Evolutionary conservation across 805 yeast genomes (phyloP).

Genomic region (Suhomyces kilbournensis): DNA sequence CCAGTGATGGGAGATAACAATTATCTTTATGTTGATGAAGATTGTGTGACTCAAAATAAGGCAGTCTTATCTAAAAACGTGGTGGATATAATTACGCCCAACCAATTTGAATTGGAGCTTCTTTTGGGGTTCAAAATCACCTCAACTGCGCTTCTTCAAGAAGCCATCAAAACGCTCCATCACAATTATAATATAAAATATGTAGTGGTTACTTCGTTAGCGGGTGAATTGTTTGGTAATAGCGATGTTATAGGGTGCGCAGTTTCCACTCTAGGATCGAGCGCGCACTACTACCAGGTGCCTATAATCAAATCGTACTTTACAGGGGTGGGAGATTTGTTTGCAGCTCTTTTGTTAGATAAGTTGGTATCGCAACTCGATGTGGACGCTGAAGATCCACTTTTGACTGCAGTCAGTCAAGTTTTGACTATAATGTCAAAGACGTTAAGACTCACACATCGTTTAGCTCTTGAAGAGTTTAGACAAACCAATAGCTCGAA

Average conservation of each 20-base stretch:
- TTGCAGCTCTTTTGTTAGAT: constrained; percentile 75
- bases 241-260: constrained; percentile 26
- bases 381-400: constrained; percentile 11
- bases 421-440: constrained; percentile 54
- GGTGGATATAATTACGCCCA: constrained; percentile 82
- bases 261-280: constrained; percentile 12
- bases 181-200: constrained; percentile 46
- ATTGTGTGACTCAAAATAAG: constrained; percentile 35
- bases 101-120: constrained; percentile 83
- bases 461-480: constrained; percentile 27
- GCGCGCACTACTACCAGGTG: constrained; percentile 39
- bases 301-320: constrained; percentile 75
- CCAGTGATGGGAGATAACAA: constrained; percentile 86
- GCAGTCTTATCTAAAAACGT: constrained; percentile 55
- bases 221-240: constrained; percentile 12
- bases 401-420: constrained; percentile 45
- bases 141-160: constrained; percentile 33
- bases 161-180: constrained; percentile 52
- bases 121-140: constrained; percentile 52
- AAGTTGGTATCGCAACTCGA: constrained; percentile 39
- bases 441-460: constrained; percentile 49
- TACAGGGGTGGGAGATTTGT: constrained; percentile 93
- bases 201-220: constrained; percentile 66
- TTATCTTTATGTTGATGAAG: constrained; percentile 56
- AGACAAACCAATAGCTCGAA: not conserved